These are phyloP conservation scores for Pharus latifolius DNA, from an alignment of 176 grass and related monocot genomes.

Conservation along the genomic window DNA sequence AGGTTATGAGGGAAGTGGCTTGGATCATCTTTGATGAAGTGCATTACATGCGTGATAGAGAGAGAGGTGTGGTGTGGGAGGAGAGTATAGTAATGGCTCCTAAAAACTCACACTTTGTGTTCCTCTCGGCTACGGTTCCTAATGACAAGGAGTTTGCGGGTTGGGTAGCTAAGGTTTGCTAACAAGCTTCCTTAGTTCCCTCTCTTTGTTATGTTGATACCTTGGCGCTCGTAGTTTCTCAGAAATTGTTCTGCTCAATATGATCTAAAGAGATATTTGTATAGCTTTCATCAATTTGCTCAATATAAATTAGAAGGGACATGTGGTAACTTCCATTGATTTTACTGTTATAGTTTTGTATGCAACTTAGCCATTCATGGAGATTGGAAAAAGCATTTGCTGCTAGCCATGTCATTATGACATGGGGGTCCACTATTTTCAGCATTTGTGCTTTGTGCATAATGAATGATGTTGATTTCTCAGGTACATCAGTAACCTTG, in stretches of 20 bases:
- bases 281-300: too few species aligned
- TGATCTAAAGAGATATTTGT: too few species aligned
- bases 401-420: background rate
- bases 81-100: slow-evolving; percentile 62
- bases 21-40: too few species aligned
- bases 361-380: background rate
- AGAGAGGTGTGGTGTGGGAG: slow-evolving; percentile 57
- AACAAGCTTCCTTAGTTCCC: background rate
- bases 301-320: too few species aligned
- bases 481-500: slow-evolving; percentile 58
- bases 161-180: slow-evolving; percentile 49
- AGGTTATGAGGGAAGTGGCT: too few species aligned
- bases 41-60: too few species aligned
- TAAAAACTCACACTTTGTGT: slow-evolving; percentile 42
- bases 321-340: too few species aligned
- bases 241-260: background rate
- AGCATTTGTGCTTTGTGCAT: too few species aligned
- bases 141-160: slow-evolving; percentile 51
- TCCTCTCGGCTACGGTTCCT: slow-evolving; percentile 52
- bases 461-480: too few species aligned
- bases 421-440: too few species aligned
- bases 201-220: background rate
- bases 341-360: too few species aligned
- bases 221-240: background rate
- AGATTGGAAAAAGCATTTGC: background rate